Percentiles rank a stretch among this genome's conserved stretches.
Conservation (phyloP, 805 yeast genomes). For the Wickerhamomyces chambardii region DNA sequence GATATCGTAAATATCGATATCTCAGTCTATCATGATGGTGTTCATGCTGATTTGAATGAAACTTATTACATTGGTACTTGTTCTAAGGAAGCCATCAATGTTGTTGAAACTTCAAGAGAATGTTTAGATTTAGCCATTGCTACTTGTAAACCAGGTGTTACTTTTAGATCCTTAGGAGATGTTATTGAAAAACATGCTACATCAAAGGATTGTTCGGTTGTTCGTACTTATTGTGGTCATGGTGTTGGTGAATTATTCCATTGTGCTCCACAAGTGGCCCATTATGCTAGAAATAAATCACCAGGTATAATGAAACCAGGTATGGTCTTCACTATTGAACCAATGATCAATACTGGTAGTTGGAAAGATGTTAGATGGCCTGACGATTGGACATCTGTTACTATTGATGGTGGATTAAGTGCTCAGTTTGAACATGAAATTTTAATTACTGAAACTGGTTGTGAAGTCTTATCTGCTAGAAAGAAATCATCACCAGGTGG, state of each 20-base stretch:
- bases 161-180: conserved; percentile 82
- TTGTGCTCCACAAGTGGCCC: conserved; percentile 88
- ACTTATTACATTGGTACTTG: conserved; percentile 92
- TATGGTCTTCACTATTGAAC: conserved; percentile 94
- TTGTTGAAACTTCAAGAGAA: conserved; percentile 90
- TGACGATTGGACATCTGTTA: conserved; percentile 92
- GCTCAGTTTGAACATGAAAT: conserved; percentile 96
- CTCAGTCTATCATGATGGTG: conserved; percentile 75
- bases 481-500: conserved; percentile 85
- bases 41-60: conserved; percentile 92
- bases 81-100: conserved; percentile 75
- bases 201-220: conserved; percentile 74
- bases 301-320: conserved; percentile 94
- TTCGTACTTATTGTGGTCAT: conserved; percentile 88
- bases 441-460: conserved; percentile 88
- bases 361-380: conserved; percentile 88
- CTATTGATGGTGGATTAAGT: conserved; percentile 81
- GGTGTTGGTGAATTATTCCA: conserved; percentile 87
- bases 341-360: conserved; percentile 87
- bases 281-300: conserved; percentile 89
- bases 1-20: conserved; percentile 92
- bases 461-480: conserved; percentile 83
- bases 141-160: conserved; percentile 82
- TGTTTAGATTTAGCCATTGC: conserved; percentile 78
- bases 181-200: conserved; percentile 82